A percentile compares a stretch with the other conserved stretches of the same genome.
Evolutionary conservation across 1,284 basidiomycete genomes (phyloP).

Genomic region (Apiotrichum veenhuisii): DNA sequence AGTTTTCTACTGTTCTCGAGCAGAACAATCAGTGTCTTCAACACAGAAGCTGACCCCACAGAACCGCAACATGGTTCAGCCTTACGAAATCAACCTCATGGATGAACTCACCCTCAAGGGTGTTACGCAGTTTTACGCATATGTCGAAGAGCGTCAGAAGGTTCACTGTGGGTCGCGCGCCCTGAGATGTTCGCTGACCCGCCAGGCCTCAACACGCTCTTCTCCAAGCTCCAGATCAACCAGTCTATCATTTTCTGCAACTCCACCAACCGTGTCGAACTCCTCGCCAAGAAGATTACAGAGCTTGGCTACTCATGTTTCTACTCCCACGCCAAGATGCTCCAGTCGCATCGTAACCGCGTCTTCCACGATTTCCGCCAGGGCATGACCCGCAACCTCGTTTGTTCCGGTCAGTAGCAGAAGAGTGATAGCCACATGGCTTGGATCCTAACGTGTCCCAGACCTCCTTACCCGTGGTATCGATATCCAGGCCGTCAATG

Average conservation of each 20-base stretch:
- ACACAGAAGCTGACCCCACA: conserved; percentile 34
- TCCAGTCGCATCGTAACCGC: conserved; percentile 95
- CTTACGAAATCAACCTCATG: conserved; percentile 99
- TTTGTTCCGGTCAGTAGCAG: conserved; percentile 65
- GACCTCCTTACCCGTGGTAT: conserved; percentile 98
- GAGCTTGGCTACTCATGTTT: conserved; percentile 99
- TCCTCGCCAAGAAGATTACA: conserved; percentile 97
- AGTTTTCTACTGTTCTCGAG: background rate
- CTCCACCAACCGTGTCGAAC: conserved; percentile 98
- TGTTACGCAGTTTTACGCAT: conserved; percentile 99
- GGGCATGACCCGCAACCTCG: conserved; percentile 95
- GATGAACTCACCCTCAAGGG: conserved; percentile 97
- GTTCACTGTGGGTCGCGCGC: conserved; percentile 67
- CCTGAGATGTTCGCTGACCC: background rate
- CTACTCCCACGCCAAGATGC: conserved; percentile 99
- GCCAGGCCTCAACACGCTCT: conserved; percentile 36
- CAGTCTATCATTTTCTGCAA: conserved; percentile 99
- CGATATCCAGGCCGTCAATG: conserved; percentile 99
- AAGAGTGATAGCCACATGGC: background rate
- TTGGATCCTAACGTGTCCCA: conserved; percentile 22
- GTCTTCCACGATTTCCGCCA: conserved; percentile 99
- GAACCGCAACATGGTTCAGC: conserved; percentile 94
- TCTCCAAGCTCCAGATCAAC: conserved; percentile 85
- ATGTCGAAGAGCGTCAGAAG: conserved; percentile 98
- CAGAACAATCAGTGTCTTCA: too few species aligned